These are phyloP conservation scores for Physcomitrium patens DNA, from an alignment of 225 moss, liverwort and hornwort genomes.

Conservation along the genomic window DNA sequence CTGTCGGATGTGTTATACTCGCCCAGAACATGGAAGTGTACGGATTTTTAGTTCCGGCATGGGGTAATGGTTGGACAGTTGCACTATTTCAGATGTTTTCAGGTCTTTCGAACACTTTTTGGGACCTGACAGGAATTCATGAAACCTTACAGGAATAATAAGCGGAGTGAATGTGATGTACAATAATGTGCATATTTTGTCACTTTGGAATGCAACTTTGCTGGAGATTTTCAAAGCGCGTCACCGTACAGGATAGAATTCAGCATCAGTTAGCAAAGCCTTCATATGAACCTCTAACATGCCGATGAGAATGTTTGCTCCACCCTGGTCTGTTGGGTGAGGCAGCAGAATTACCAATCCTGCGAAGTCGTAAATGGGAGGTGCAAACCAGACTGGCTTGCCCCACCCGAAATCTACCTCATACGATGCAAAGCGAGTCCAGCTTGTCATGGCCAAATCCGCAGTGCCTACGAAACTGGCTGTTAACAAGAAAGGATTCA, in stretches of 20 bases:
- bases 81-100: no score
- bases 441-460: constrained; percentile 64
- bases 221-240: background rate
- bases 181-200: no score
- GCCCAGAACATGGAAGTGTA: no score
- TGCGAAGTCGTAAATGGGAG: constrained; percentile 31
- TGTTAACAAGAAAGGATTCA: constrained; percentile 34
- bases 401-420: constrained; percentile 69
- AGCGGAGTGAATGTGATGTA: no score
- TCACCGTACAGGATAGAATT: constrained; percentile 40
- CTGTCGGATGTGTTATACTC: no score
- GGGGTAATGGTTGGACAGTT: no score
- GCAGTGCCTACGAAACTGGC: constrained; percentile 51
- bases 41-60: no score
- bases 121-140: no score
- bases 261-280: constrained; percentile 28
- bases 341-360: constrained; percentile 55
- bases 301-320: constrained; percentile 47
- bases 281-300: constrained; percentile 36
- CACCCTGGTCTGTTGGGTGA: constrained; percentile 27
- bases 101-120: no score
- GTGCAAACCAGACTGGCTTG: constrained; percentile 48
- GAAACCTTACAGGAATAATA: no score
- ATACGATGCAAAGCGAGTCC: constrained; percentile 49
- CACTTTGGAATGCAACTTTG: no score